A percentile compares a stretch with the other conserved stretches of the same genome.
Conservation (phyloP, 169 alveolate genomes). For the Plasmodium cynomolgi region DNA sequence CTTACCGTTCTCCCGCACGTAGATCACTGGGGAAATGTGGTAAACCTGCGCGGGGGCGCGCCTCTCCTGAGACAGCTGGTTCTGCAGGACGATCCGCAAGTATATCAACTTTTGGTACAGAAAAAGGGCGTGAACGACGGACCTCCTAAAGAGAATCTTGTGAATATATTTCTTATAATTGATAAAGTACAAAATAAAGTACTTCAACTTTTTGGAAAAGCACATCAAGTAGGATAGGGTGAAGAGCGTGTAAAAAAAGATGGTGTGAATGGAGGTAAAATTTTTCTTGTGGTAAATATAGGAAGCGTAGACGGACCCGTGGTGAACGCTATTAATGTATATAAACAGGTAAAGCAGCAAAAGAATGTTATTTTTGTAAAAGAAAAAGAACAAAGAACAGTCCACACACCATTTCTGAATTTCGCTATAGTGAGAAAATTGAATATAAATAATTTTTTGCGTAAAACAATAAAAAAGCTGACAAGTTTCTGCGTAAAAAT, state of each 20-base stretch:
- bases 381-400: slow-evolving; percentile 56
- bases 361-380: slow-evolving; percentile 68
- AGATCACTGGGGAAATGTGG: slow-evolving; percentile 62
- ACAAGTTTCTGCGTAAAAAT: slow-evolving; percentile 56
- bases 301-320: slow-evolving; percentile 66
- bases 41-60: slow-evolving; percentile 25
- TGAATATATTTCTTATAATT: slow-evolving; percentile 71
- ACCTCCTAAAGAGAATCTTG: slow-evolving; percentile 58
- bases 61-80: slow-evolving; percentile 24
- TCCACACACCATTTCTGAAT: slow-evolving; percentile 77
- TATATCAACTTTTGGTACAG: slow-evolving; percentile 55
- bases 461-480: slow-evolving; percentile 61
- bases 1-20: slow-evolving; percentile 57
- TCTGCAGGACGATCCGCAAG: slow-evolving; percentile 53
- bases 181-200: slow-evolving; percentile 65
- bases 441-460: slow-evolving; percentile 73
- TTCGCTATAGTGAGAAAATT: slow-evolving; percentile 73
- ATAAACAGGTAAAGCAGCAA: slow-evolving; percentile 50
- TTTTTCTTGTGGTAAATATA: slow-evolving; percentile 59
- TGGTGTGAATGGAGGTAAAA: slow-evolving; percentile 44
- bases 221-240: slow-evolving; percentile 69
- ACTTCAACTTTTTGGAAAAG: slow-evolving; percentile 59
- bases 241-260: slow-evolving; percentile 63
- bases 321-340: slow-evolving; percentile 59
- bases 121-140: slow-evolving; percentile 51